These are phyloP conservation scores for Naganishia kalamii DNA, from an alignment of 768 basidiomycete species.

Conservation along the genomic window DNA sequence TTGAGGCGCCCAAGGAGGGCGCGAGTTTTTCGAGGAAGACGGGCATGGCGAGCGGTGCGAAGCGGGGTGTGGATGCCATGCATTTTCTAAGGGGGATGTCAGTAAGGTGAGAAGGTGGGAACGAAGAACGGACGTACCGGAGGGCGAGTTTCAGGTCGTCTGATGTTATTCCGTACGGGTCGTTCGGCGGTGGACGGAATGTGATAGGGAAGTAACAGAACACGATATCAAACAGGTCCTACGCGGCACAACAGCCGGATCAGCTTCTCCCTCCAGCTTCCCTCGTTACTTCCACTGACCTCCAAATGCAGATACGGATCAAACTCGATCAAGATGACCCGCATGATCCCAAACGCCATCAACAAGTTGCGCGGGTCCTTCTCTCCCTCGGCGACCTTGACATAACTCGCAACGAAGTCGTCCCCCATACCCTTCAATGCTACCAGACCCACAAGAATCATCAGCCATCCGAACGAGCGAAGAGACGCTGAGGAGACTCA, in stretches of 20 bases:
- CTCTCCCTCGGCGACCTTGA: slow-evolving; percentile 80
- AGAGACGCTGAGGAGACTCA: neutral
- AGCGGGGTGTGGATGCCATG: slow-evolving; percentile 68
- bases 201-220: slow-evolving; percentile 99
- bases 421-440: slow-evolving; percentile 67
- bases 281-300: slow-evolving; percentile 50
- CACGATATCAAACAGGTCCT: slow-evolving; percentile 88
- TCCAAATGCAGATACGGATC: slow-evolving; percentile 69
- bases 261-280: neutral
- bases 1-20: slow-evolving; percentile 70
- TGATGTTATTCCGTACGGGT: slow-evolving; percentile 83
- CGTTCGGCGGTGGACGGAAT: slow-evolving; percentile 85
- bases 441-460: slow-evolving; percentile 25
- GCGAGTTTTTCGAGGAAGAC: slow-evolving; percentile 87
- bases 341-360: slow-evolving; percentile 77
- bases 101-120: neutral
- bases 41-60: slow-evolving; percentile 76
- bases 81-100: slow-evolving; percentile 50
- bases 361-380: slow-evolving; percentile 94
- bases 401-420: slow-evolving; percentile 69
- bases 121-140: neutral
- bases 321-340: slow-evolving; percentile 82
- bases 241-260: neutral
- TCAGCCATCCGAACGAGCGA: neutral
- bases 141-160: slow-evolving; percentile 74